Base-by-base conservation (phyloP, 2,329 filamentous ascomycete genomes). In the Fusarium burgessii region DNA sequence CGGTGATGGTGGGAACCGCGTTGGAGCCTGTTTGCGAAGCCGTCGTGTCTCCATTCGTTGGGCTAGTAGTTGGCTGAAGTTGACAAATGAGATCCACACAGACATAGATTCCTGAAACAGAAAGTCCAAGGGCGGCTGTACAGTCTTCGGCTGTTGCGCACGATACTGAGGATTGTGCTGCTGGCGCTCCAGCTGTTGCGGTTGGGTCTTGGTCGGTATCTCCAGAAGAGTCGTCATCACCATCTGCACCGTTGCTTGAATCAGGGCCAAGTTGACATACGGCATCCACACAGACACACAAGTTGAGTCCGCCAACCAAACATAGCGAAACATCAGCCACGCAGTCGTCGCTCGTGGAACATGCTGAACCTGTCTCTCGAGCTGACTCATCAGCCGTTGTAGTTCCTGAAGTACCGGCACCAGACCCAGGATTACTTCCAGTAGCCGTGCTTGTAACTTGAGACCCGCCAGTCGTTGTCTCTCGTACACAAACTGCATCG, bases 11-110 rank as follows among this genome's bases (percentile, higher is more conserved):
- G 5, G 56, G 38, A 6, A 17, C 18, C 6, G 4, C 7, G 4
- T 27, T 33, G 5, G 47, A 25, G 12, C 25, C 55, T 12, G 63
- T 66, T 18, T n/a, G 17, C 3, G 46, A 66, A 32, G 62, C 27
- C 40, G 36, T 29, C n/a, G 7, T 25, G 1, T 14, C 35, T n/a
- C 18, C 49, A 38, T 23, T n/a, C 4, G 47, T 20, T 5, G 49
- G 35, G 13, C 36, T 36, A 3, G 50, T 2, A 7, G 59, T 58
- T 11, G 43, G 62, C 7, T 65, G 62, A 25, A 65, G 41, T 50
- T 64, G 51, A 10, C 62, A 66, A 32, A 65, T 23, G 17, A 59
- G 45, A 29, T 65, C 60, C 17, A 66, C 62, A 7, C 62, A 66
- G 8, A 36, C 51, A 23, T 58, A 51, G 3, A 66, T 65, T 5